Evolutionary conservation across 2,329 filamentous ascomycete genomes (phyloP).

Genomic region (Ophiostoma ulmi): DNA sequence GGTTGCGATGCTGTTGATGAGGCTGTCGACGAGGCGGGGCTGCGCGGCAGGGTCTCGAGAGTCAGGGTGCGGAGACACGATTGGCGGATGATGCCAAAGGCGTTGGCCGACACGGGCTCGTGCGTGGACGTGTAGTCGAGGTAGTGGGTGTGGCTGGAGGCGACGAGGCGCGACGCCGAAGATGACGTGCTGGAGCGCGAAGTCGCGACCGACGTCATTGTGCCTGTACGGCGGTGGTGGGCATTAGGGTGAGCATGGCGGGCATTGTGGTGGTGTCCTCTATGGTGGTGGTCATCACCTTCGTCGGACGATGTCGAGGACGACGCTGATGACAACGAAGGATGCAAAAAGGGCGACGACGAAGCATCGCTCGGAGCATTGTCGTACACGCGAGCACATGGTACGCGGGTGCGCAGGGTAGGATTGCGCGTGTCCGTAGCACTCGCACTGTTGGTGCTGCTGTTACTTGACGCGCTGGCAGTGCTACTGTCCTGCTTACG

Average conservation of each 20-base stretch:
- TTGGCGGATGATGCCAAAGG: constrained; percentile 61
- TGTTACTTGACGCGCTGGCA: constrained; percentile 14
- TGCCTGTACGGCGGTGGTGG: constrained; percentile 39
- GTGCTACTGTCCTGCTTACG: constrained; percentile 33
- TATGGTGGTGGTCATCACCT: constrained; percentile 42
- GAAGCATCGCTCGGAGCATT: constrained; percentile 41
- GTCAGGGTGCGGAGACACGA: constrained; percentile 63
- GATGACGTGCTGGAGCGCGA: constrained; percentile 53
- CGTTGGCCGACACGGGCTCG: constrained; percentile 56
- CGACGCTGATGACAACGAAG: constrained; percentile 37
- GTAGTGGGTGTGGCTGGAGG: constrained; percentile 54
- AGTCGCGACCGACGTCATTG: constrained; percentile 42
- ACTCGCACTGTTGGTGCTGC: not conserved
- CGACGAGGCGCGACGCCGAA: constrained; percentile 29
- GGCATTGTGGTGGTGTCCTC: constrained; percentile 19
- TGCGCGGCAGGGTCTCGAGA: constrained; percentile 59
- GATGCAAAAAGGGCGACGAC: constrained; percentile 46
- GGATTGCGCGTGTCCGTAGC: constrained; percentile 42
- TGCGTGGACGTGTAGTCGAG: constrained; percentile 65
- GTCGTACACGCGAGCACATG: constrained; percentile 54
- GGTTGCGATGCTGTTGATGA: constrained; percentile 24
- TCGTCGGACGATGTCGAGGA: constrained; percentile 45
- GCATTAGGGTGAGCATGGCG: not conserved
- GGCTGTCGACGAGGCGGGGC: constrained; percentile 40
- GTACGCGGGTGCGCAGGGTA: constrained; percentile 56